A percentile compares a stretch with the other conserved stretches of the same genome.
phyloP scores from a whole-genome alignment of 306 rosid species.

The Lathyrus tuberosus region DNA sequence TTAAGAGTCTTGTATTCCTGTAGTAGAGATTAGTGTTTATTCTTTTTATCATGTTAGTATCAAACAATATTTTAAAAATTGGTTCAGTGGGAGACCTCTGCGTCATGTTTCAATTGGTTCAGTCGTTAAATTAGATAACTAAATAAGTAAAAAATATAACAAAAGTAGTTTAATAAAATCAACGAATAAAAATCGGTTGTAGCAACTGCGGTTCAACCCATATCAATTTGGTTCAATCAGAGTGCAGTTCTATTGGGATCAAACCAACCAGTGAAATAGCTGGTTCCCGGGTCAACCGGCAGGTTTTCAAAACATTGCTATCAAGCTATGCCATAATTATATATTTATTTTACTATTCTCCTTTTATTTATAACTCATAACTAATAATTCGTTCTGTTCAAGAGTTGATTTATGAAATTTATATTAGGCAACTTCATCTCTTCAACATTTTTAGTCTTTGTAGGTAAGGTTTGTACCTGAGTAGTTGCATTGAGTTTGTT shows the following conservation, averaged over 20 bases:
- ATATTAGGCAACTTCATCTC: background rate
- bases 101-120: background rate
- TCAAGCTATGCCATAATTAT: background rate
- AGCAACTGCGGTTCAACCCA: background rate
- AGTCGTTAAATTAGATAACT: background rate
- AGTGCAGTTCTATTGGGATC: background rate
- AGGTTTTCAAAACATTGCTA: background rate
- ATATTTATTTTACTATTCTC: background rate
- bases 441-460: constrained; percentile 3
- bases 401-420: constrained; percentile 6
- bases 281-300: background rate
- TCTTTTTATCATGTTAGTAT: background rate
- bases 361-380: background rate
- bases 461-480: background rate
- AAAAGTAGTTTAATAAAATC: background rate
- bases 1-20: background rate
- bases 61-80: background rate
- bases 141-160: background rate
- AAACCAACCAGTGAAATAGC: background rate
- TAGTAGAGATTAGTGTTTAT: background rate
- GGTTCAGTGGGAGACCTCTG: background rate
- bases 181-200: background rate
- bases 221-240: background rate
- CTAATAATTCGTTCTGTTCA: background rate
- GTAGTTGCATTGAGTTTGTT: constrained; percentile 6